Evolutionary conservation across 192 early-diverging fungal genomes (phyloP).

Genomic region (Dispira simplex): DNA sequence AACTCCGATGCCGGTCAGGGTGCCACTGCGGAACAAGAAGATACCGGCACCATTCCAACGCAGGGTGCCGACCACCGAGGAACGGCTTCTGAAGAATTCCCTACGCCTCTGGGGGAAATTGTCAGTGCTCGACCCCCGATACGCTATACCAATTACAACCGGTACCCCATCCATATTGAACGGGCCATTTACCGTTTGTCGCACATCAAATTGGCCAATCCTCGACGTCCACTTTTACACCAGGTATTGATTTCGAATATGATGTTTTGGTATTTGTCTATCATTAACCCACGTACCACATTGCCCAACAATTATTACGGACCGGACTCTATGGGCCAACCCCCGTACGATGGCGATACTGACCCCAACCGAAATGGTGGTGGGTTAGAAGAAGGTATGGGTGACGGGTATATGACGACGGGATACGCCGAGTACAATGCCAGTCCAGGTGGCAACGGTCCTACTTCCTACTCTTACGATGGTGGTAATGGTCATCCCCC

Average conservation of each 20-base stretch:
- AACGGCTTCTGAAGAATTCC: too few relatives aligned
- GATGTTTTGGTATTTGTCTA: constrained; percentile 70
- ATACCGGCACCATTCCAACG: too few relatives aligned
- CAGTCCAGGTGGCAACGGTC: constrained; percentile 2
- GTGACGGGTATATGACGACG: too few relatives aligned
- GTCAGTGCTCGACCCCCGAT: not conserved
- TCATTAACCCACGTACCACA: constrained; percentile 38
- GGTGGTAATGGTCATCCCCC: constrained; percentile 12
- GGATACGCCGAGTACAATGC: too few relatives aligned
- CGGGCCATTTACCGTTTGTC: constrained; percentile 58
- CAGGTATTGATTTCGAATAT: constrained; percentile 65
- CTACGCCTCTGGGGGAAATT: not conserved
- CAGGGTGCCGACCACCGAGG: too few relatives aligned
- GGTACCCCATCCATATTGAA: constrained; percentile 60
- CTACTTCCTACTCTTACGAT: constrained; percentile 12
- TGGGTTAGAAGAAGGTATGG: too few relatives aligned
- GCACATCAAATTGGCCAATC: constrained; percentile 59
- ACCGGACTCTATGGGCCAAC: too few relatives aligned
- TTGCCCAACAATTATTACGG: constrained; percentile 11
- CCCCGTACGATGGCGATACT: too few relatives aligned
- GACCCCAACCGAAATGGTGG: too few relatives aligned
- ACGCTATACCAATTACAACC: constrained; percentile 13
- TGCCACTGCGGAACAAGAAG: too few relatives aligned
- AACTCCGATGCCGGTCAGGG: not conserved
- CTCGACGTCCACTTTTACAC: constrained; percentile 50